A percentile compares a stretch with the other conserved stretches of the same genome.
Conservation (phyloP, 495 filamentous ascomycete genomes). For the Endocarpon pusillum region DNA sequence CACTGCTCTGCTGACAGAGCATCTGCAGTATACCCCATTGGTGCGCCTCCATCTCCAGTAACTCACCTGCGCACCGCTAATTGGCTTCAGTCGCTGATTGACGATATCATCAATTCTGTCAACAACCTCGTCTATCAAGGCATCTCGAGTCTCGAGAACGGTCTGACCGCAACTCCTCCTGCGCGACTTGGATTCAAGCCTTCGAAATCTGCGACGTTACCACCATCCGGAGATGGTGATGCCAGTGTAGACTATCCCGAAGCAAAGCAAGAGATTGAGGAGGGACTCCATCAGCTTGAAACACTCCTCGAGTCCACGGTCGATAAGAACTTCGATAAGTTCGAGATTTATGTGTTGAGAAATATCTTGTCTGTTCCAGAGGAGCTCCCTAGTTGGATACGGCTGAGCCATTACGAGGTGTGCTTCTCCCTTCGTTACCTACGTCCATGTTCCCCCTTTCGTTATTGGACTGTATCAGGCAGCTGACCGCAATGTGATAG, state of each 20-base stretch:
- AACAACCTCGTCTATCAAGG: slow-evolving; percentile 80
- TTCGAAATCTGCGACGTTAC: slow-evolving; percentile 24
- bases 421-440: slow-evolving; percentile 20
- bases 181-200: slow-evolving; percentile 54
- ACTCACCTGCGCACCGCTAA: slow-evolving; percentile 5
- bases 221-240: slow-evolving; percentile 33
- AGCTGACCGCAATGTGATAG: too few relatives aligned
- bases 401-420: slow-evolving; percentile 73
- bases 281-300: slow-evolving; percentile 82
- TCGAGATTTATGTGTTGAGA: slow-evolving; percentile 70
- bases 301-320: slow-evolving; percentile 74
- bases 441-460: too few relatives aligned
- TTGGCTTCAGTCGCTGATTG: slow-evolving; percentile 58
- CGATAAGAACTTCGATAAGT: slow-evolving; percentile 62
- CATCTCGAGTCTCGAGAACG: slow-evolving; percentile 65
- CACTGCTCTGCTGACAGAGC: slow-evolving; percentile 78
- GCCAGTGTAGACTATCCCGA: slow-evolving; percentile 36
- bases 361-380: slow-evolving; percentile 70
- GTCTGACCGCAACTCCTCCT: slow-evolving; percentile 54
- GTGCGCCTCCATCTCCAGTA: slow-evolving; percentile 25
- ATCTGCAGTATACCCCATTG: slow-evolving; percentile 84
- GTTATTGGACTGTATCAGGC: too few relatives aligned
- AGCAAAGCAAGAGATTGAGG: slow-evolving; percentile 65
- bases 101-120: slow-evolving; percentile 93
- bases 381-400: slow-evolving; percentile 58